A percentile compares a stretch with the other conserved stretches of the same genome.
These are phyloP conservation scores for Trichoderma atroviride DNA, from an alignment of 2,329 filamentous ascomycete species.

Conservation along the genomic window DNA sequence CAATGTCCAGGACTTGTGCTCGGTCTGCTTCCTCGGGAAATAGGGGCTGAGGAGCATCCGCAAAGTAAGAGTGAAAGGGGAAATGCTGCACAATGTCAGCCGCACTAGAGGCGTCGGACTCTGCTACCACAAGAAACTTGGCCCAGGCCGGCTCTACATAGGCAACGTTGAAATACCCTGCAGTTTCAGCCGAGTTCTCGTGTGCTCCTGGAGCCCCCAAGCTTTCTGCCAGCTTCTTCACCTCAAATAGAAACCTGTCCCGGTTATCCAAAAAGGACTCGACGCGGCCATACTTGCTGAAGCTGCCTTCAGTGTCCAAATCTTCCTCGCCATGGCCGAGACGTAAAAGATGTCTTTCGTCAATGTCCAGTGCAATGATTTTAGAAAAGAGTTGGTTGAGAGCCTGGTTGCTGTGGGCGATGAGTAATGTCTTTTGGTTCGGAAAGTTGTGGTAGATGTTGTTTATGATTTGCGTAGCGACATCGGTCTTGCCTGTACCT, in stretches of 20 bases:
- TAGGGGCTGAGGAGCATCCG: conserved; percentile 81
- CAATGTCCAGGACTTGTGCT: conserved; percentile 72
- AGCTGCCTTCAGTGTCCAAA: conserved; percentile 79
- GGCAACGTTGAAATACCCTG: conserved; percentile 92
- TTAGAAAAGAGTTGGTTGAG: conserved; percentile 98
- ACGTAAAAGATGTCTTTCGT: conserved; percentile 88
- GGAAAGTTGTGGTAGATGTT: conserved; percentile 99
- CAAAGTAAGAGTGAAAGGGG: conserved; percentile 87
- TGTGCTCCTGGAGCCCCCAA: conserved; percentile 91
- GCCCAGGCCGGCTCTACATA: conserved; percentile 89
- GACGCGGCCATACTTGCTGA: conserved; percentile 91
- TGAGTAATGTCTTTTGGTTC: conserved; percentile 82
- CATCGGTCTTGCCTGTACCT: conserved; percentile 98
- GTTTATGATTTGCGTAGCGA: conserved; percentile 97
- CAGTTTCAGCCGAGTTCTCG: conserved; percentile 93
- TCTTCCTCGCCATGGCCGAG: conserved; percentile 96
- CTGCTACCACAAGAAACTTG: conserved; percentile 68
- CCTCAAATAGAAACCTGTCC: conserved; percentile 75
- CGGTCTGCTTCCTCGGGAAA: conserved; percentile 70
- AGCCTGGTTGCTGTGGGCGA: conserved; percentile 97
- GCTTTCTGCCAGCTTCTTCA: conserved; percentile 81
- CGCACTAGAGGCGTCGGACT: conserved; percentile 57
- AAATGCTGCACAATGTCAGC: conserved; percentile 73
- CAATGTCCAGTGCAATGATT: conserved; percentile 94
- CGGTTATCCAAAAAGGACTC: conserved; percentile 94